phyloP scores from a whole-genome alignment of 2,329 filamentous ascomycete species.

The Colletotrichum neosansevieriae region DNA sequence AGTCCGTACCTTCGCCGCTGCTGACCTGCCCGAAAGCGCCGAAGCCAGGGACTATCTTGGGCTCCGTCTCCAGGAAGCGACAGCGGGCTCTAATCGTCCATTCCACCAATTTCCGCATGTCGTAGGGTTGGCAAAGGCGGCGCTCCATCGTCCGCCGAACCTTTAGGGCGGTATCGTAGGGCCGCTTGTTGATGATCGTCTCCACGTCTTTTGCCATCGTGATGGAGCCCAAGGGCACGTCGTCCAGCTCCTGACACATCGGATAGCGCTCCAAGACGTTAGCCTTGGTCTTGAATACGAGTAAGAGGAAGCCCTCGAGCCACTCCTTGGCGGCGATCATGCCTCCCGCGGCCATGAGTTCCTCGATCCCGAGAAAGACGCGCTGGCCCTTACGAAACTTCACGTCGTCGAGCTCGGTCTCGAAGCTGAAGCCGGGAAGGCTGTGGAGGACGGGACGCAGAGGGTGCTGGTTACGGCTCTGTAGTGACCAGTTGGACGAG shows the following conservation, averaged over 20 bases:
- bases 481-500: neutral
- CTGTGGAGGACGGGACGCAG: slow-evolving; percentile 16
- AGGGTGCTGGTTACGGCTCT: slow-evolving; percentile 16
- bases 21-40: slow-evolving; percentile 9
- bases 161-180: neutral
- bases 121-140: slow-evolving; percentile 11
- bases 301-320: slow-evolving; percentile 23
- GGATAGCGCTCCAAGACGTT: slow-evolving; percentile 9
- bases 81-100: slow-evolving; percentile 22
- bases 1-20: neutral
- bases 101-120: slow-evolving; percentile 19
- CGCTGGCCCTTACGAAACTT: slow-evolving; percentile 17
- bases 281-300: slow-evolving; percentile 15
- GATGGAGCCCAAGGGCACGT: slow-evolving; percentile 19
- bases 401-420: slow-evolving; percentile 24
- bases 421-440: slow-evolving; percentile 25
- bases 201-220: slow-evolving; percentile 25
- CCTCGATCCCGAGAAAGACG: slow-evolving; percentile 14
- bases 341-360: slow-evolving; percentile 6
- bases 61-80: slow-evolving; percentile 11
- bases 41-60: slow-evolving; percentile 28
- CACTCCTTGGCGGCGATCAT: slow-evolving; percentile 15
- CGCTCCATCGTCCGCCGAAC: slow-evolving; percentile 26
- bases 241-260: slow-evolving; percentile 12
- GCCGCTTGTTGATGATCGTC: neutral